Conservation (phyloP, 225 moss, liverwort and hornwort species). For the Straminergon stramineum region DNA sequence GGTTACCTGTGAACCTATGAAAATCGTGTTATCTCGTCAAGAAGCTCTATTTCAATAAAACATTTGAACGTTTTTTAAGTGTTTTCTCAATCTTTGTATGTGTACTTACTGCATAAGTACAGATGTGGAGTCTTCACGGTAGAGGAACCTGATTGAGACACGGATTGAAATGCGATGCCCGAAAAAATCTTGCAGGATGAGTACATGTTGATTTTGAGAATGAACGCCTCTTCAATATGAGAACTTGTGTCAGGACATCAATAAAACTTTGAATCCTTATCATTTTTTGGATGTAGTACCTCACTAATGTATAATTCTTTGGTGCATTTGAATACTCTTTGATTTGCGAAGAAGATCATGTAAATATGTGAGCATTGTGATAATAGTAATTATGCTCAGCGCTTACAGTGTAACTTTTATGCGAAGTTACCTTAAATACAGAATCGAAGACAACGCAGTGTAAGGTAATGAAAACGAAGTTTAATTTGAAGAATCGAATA, state of each 20-base stretch:
- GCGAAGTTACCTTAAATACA: neutral
- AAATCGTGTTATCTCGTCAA: neutral
- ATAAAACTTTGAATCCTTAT: neutral
- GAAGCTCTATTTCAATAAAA: neutral
- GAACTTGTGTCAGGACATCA: neutral
- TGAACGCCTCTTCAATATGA: neutral
- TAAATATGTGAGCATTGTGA: neutral
- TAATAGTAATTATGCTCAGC: neutral
- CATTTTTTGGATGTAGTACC: neutral
- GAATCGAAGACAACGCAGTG: neutral
- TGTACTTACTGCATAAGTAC: too few relatives aligned
- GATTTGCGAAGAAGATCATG: neutral
- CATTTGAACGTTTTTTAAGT: neutral
- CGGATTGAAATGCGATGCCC: neutral
- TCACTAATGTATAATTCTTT: neutral
- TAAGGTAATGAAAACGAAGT: neutral
- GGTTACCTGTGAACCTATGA: neutral
- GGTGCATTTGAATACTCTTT: neutral
- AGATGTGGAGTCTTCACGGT: neutral
- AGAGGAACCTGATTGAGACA: neutral
- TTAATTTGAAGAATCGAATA: neutral
- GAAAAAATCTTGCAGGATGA: too few relatives aligned
- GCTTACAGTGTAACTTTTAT: neutral
- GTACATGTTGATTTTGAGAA: neutral
- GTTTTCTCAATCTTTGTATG: neutral